phyloP scores from a whole-genome alignment of 768 basidiomycete species.

The Lactarius pseudohatsudake region DNA sequence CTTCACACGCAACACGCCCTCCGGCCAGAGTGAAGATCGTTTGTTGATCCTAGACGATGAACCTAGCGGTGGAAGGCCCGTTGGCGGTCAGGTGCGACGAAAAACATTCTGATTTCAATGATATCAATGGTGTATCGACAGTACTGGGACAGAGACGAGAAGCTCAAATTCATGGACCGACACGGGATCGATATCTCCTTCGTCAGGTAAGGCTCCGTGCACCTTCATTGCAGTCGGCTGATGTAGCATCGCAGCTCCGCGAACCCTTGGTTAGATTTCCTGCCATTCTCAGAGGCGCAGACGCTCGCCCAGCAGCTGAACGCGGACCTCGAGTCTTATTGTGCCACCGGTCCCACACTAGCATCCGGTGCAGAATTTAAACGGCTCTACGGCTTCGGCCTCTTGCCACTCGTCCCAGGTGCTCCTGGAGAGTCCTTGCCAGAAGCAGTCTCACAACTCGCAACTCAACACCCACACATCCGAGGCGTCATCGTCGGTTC shows the following conservation, averaged over 20 bases:
- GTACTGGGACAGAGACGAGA: slow-evolving; percentile 79
- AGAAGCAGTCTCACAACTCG: slow-evolving; percentile 65
- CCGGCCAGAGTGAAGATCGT: slow-evolving; percentile 60
- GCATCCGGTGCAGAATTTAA: slow-evolving; percentile 43
- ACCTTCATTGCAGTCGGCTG: slow-evolving; percentile 15
- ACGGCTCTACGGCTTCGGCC: slow-evolving; percentile 80
- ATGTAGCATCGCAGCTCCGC: slow-evolving; percentile 55
- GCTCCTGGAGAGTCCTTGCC: slow-evolving; percentile 56
- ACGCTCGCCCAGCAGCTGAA: slow-evolving; percentile 71
- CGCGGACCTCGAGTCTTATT: slow-evolving; percentile 75
- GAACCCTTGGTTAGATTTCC: slow-evolving; percentile 91
- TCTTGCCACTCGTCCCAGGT: slow-evolving; percentile 77
- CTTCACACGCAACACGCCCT: slow-evolving; percentile 45
- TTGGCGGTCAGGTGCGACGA: slow-evolving; percentile 64
- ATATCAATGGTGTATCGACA: slow-evolving; percentile 30
- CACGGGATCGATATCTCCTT: slow-evolving; percentile 80
- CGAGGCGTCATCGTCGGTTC: slow-evolving; percentile 83
- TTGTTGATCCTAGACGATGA: slow-evolving; percentile 78
- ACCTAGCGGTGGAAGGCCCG: slow-evolving; percentile 74
- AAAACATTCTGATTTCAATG: background rate
- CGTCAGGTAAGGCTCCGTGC: slow-evolving; percentile 52
- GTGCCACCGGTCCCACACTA: slow-evolving; percentile 58
- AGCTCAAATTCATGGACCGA: slow-evolving; percentile 81
- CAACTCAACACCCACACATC: slow-evolving; percentile 56
- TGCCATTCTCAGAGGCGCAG: slow-evolving; percentile 65